Conservation (phyloP, 2,329 filamentous ascomycete genomes). For the Ascochyta lentis region DNA sequence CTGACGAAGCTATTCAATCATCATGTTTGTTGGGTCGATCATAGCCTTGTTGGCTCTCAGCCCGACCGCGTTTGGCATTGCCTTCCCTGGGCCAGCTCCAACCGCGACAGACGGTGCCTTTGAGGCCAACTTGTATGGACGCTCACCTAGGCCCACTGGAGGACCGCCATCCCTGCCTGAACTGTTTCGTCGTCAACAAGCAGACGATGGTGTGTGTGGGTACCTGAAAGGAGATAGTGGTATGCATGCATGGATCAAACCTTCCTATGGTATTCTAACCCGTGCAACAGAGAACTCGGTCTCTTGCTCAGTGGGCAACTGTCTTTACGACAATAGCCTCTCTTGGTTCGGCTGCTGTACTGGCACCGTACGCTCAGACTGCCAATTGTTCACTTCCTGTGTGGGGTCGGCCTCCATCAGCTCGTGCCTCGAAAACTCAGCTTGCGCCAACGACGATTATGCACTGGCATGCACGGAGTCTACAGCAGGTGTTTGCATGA, state of each 20-base stretch:
- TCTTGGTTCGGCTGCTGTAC: conserved; percentile 32
- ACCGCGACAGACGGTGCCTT: conserved; percentile 4
- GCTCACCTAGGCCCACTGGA: conserved; percentile 21
- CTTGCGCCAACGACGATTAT: conserved; percentile 18
- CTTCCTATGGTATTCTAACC: not conserved
- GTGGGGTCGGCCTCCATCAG: conserved; percentile 19
- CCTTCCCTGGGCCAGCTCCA: conserved; percentile 11
- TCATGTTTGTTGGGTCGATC: not conserved
- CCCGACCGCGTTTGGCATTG: conserved; percentile 1
- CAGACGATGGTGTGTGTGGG: conserved; percentile 18
- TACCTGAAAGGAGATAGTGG: conserved; percentile 22
- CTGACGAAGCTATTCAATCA: not conserved
- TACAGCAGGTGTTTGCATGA: conserved; percentile 16
- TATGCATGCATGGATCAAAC: conserved; percentile 1
- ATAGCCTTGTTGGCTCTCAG: conserved; percentile 2
- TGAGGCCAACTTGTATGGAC: conserved; percentile 15
- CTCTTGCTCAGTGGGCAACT: conserved; percentile 20
- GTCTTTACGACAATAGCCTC: conserved; percentile 17
- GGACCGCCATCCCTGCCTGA: conserved; percentile 8
- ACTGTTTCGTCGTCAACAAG: conserved; percentile 23
- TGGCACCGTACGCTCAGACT: conserved; percentile 9
- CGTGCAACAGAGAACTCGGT: conserved; percentile 13
- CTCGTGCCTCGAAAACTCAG: conserved; percentile 13
- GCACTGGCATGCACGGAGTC: conserved; percentile 18
- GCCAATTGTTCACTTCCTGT: conserved; percentile 20